phyloP scores from a whole-genome alignment of 257 asterid species.

The Salvia miltiorrhiza region DNA sequence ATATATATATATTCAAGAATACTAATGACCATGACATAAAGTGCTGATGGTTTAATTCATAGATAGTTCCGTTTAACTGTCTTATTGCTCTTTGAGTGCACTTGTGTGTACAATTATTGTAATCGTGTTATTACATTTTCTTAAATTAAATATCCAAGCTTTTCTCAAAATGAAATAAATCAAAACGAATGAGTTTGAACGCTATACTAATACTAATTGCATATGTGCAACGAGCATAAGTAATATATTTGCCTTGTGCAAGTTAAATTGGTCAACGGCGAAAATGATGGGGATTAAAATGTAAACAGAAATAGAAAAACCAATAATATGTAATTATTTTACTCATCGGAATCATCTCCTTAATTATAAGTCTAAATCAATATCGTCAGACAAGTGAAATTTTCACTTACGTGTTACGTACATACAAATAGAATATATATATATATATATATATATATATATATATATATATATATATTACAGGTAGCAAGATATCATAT shows the following conservation, averaged over 20 bases:
- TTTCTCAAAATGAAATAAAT: not conserved
- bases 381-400: not conserved
- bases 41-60: not conserved
- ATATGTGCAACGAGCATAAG: no score
- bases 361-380: not conserved
- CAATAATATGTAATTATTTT: not conserved
- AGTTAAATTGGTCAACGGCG: not conserved
- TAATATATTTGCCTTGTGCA: not conserved
- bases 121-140: not conserved
- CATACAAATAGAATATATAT: not conserved
- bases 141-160: not conserved
- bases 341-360: not conserved
- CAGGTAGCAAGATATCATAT: no score
- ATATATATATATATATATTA: no score
- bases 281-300: not conserved
- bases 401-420: not conserved
- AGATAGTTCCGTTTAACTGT: not conserved
- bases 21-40: not conserved
- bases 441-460: no score
- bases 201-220: no score
- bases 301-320: not conserved
- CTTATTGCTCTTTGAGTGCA: not conserved
- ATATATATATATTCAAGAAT: not conserved
- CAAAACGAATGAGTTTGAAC: no score
- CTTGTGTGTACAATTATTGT: not conserved